Evolutionary conservation across 306 rosid species (phyloP).

Genomic region (Prunus mume): DNA sequence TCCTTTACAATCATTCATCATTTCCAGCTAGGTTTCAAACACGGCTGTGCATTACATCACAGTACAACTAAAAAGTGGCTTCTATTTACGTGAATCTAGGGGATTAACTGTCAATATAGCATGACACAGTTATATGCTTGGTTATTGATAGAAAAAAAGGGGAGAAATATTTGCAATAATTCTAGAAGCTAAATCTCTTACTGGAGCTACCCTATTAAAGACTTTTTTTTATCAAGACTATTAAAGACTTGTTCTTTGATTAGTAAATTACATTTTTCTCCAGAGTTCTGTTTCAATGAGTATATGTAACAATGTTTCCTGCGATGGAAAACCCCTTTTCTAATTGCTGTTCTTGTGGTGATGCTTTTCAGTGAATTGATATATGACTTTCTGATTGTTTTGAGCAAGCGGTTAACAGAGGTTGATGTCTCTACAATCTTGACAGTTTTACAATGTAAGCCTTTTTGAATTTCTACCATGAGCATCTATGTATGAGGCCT

Average conservation of each 20-base stretch:
- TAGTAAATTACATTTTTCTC: not conserved
- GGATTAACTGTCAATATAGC: not conserved
- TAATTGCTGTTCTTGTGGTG: conserved; percentile 29
- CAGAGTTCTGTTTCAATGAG: not conserved
- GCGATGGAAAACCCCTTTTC: not conserved
- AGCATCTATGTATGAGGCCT: not conserved
- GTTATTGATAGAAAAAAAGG: not conserved
- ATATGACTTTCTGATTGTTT: conserved; percentile 66
- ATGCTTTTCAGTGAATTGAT: conserved; percentile 73
- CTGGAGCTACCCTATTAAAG: not conserved
- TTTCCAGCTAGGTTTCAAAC: not conserved
- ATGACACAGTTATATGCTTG: not conserved
- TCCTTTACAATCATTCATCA: not conserved
- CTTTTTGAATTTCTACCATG: not conserved
- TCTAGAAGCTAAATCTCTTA: not conserved
- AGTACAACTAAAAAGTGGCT: not conserved
- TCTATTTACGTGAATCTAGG: not conserved
- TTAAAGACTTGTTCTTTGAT: too few species aligned
- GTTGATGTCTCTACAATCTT: conserved; percentile 80
- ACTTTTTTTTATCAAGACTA: too few species aligned
- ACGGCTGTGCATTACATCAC: not conserved
- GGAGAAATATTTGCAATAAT: not conserved
- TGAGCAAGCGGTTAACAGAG: conserved; percentile 79
- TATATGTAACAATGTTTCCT: not conserved
- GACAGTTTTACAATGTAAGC: conserved; percentile 74